phyloP scores from a whole-genome alignment of 257 asterid species.

The Capsicum pubescens region DNA sequence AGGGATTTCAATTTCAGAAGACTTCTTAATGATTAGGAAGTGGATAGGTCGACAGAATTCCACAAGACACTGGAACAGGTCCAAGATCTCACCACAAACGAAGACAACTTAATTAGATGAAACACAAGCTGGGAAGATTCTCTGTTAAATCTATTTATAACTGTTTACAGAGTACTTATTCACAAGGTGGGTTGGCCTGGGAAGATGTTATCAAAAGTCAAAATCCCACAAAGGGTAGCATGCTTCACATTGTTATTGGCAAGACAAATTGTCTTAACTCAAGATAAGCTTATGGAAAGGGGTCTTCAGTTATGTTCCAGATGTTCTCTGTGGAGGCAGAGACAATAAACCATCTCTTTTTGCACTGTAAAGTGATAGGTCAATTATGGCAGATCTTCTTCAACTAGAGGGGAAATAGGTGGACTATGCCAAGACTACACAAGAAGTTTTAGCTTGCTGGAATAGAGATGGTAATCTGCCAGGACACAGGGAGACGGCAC shows the following conservation, averaged over 20 bases:
- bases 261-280: neutral
- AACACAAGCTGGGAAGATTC: neutral
- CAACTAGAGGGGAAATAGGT: neutral
- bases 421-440: constrained; percentile 8
- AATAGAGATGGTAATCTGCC: neutral
- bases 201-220: neutral
- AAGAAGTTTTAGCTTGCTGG: neutral
- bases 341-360: neutral
- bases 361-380: neutral
- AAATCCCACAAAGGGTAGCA: neutral
- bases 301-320: neutral
- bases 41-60: neutral
- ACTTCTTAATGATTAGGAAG: neutral
- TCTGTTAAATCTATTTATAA: neutral
- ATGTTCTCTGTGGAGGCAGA: neutral
- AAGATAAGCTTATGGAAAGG: neutral
- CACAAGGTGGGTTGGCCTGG: constrained; percentile 3
- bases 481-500: neutral
- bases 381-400: neutral
- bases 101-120: neutral
- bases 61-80: neutral
- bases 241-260: neutral
- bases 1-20: neutral
- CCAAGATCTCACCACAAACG: neutral
- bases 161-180: neutral